These are phyloP conservation scores for Allium cepa DNA, from an alignment of 106 monocot species.

Conservation along the genomic window DNA sequence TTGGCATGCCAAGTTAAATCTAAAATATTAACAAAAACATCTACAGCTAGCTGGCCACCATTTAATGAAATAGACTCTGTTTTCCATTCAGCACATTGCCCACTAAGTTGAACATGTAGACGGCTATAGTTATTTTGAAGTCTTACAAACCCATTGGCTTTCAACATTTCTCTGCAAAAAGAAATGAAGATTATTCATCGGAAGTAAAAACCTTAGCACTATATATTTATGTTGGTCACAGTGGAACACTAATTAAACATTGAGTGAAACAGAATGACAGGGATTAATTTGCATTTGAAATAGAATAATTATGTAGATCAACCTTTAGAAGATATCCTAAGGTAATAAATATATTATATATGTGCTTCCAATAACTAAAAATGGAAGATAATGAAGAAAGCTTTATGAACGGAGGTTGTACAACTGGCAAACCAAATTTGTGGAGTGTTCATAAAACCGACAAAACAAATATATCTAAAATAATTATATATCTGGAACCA, in stretches of 20 bases:
- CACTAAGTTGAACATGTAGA: constrained; percentile 77
- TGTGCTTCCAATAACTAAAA: constrained; percentile 1
- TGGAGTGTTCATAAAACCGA: no score
- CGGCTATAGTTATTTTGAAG: constrained; percentile 83
- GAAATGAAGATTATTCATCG: background rate
- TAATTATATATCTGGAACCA: no score
- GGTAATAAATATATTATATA: background rate
- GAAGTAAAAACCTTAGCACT: no score
- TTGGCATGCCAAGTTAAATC: constrained; percentile 92
- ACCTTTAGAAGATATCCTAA: background rate
- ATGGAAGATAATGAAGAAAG: background rate
- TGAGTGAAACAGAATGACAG: background rate
- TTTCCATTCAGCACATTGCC: constrained; percentile 85
- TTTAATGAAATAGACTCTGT: constrained; percentile 34
- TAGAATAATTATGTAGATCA: no score
- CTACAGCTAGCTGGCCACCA: constrained; percentile 70
- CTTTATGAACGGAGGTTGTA: no score
- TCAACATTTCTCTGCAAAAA: constrained; percentile 73
- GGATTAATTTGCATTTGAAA: background rate
- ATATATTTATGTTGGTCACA: no score
- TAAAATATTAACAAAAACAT: constrained; percentile 80
- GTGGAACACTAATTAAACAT: no score
- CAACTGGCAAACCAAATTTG: no score
- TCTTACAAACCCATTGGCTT: constrained; percentile 62
- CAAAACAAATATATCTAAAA: no score